Evolutionary conservation across 169 alveolate species (phyloP), one percentile per base, ranked within the genome.

Genomic region (Plasmodium inui): DNA sequence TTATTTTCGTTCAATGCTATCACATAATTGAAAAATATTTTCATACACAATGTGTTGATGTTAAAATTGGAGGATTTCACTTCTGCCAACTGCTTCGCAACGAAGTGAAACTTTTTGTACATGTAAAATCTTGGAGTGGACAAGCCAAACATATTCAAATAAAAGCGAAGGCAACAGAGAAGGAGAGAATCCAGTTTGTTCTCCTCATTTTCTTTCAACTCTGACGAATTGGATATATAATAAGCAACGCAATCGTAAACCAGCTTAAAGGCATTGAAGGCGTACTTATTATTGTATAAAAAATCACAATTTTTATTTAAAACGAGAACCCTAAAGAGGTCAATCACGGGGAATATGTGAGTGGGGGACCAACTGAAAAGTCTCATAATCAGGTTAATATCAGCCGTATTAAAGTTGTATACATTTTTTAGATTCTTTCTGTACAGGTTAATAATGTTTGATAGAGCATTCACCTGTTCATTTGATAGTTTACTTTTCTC

Each of bases 41-140:
- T 85, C 61, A 85, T 50, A 26, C 53, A 46, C 67, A 85, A 46
- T 46, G 79, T 50, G 37, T 73, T 85, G 37, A 85, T 85, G 79
- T 85, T 85, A 44, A 50, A 30, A 85, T 74, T 85, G 34, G 76
- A 34, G 32, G 93, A 85, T 53, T 85, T 73, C n/a, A 85, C 34
- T 39, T 74, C 79, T 22, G 72, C 22, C 22, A 85, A 32, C 61
- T 85, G 93, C 50, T 85, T 85, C 12, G 79, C 22, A 6, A 85
- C 34, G 34, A 85, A 85, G 41, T 85, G 74, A 41, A 37, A 74
- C 44, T 85, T 85, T 74, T 85, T 85, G 61, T 44, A 85, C 84
- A 85, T 85, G 53, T 73, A 85, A 74, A 74, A 85, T 85, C 93
- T 85, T 6, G 93, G 93, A 7, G 93, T 85, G 53, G 93, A 85